These are phyloP conservation scores for Fusarium dimerum DNA, from an alignment of 2,329 filamentous ascomycete species.

Conservation along the genomic window DNA sequence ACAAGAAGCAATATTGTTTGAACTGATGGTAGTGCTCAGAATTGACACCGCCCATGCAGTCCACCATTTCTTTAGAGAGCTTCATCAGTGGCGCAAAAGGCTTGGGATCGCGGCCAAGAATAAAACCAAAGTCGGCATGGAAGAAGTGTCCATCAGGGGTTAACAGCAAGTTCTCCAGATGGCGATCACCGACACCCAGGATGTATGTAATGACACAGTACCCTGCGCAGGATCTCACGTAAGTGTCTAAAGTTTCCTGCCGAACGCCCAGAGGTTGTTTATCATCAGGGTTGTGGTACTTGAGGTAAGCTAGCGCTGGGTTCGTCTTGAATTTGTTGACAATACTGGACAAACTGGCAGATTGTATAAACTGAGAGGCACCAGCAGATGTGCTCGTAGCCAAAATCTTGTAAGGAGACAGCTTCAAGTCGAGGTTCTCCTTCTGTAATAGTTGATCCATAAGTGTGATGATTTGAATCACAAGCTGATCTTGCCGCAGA, in stretches of 20 bases:
- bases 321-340: constrained; percentile 77
- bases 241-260: constrained; percentile 91
- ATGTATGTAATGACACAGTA: constrained; percentile 99
- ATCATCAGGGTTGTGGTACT: constrained; percentile 85
- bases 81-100: constrained; percentile 98
- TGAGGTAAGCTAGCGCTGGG: constrained; percentile 78
- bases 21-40: constrained; percentile 85
- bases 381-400: constrained; percentile 89
- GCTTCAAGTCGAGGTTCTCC: constrained; percentile 92
- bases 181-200: constrained; percentile 91
- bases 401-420: constrained; percentile 94
- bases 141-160: constrained; percentile 93
- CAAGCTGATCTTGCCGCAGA: constrained; percentile 91
- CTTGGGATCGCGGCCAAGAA: constrained; percentile 94
- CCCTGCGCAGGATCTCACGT: constrained; percentile 92
- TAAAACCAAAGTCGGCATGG: constrained; percentile 98
- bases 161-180: constrained; percentile 92
- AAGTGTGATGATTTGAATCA: constrained; percentile 94
- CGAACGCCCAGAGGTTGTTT: constrained; percentile 80
- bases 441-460: constrained; percentile 97
- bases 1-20: constrained; percentile 94
- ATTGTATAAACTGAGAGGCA: constrained; percentile 90
- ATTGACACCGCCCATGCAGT: constrained; percentile 88
- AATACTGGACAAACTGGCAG: constrained; percentile 79
- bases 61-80: constrained; percentile 95